Percentiles rank a stretch among this genome's conserved stretches.
Evolutionary conservation across 169 alveolate species (phyloP).

Genomic region (Eimeria falciformis): DNA sequence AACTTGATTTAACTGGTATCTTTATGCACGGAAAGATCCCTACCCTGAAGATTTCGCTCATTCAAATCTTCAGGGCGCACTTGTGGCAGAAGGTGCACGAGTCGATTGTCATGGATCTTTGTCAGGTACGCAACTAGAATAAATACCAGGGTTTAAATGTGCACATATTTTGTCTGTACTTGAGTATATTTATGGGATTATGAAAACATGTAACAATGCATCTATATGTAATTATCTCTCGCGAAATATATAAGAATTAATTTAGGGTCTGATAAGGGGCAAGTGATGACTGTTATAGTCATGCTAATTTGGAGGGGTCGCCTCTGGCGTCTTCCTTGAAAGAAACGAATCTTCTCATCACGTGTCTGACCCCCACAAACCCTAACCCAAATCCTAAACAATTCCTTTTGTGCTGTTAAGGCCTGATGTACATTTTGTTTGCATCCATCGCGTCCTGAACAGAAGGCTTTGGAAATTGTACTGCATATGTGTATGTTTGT

Average conservation of each 20-base stretch:
- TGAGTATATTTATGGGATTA: no score
- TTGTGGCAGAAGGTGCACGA: slow-evolving; percentile 99
- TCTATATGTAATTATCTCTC: no score
- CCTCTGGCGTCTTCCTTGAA: slow-evolving; percentile 3
- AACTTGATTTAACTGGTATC: slow-evolving; percentile 99
- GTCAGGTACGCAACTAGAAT: slow-evolving; percentile 87
- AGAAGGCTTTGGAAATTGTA: no score
- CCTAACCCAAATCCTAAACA: not conserved
- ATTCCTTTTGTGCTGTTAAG: not conserved
- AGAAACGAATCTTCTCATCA: slow-evolving; percentile 35
- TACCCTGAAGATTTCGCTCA: slow-evolving; percentile 98
- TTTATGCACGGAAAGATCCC: slow-evolving; percentile 99
- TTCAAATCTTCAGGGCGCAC: slow-evolving; percentile 99
- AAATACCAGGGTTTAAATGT: no score
- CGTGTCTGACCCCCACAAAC: not conserved
- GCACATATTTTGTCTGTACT: no score
- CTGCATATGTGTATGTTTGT: not conserved
- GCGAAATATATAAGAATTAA: no score
- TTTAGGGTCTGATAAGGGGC: slow-evolving; percentile 5
- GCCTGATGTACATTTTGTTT: no score
- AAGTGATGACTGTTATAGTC: slow-evolving; percentile 48
- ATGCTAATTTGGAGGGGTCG: slow-evolving; percentile 56
- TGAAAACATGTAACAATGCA: no score
- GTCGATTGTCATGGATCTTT: slow-evolving; percentile 99
- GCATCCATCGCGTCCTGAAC: no score